Evolutionary conservation across 495 filamentous ascomycete species (phyloP).

Genomic region (Parachaetomium inaequale): DNA sequence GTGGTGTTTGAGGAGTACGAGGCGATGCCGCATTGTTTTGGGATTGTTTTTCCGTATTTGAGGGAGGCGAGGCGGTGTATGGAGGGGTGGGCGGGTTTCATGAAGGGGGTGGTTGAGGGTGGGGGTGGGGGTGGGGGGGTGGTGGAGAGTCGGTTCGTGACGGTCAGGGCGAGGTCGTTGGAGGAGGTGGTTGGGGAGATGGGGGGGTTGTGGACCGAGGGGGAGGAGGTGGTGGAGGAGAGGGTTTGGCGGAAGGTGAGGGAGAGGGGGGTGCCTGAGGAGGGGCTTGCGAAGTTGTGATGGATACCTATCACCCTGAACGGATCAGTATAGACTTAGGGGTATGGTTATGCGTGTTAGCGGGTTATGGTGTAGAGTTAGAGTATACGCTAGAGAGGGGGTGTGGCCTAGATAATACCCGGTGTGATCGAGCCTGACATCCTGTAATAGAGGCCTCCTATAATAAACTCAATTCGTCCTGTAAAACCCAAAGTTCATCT

Average conservation of each 20-base stretch:
- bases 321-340: background rate
- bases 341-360: too few relatives aligned
- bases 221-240: slow-evolving; percentile 54
- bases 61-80: slow-evolving; percentile 51
- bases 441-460: too few relatives aligned
- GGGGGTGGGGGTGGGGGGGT: slow-evolving; percentile 19
- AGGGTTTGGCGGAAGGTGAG: slow-evolving; percentile 46
- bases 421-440: too few relatives aligned
- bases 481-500: too few relatives aligned
- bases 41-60: slow-evolving; percentile 55
- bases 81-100: slow-evolving; percentile 56
- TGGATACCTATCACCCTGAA: too few relatives aligned
- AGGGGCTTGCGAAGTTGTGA: slow-evolving; percentile 49
- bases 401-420: background rate
- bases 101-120: slow-evolving; percentile 43
- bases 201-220: slow-evolving; percentile 45
- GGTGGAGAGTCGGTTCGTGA: slow-evolving; percentile 47
- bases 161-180: slow-evolving; percentile 54
- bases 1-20: slow-evolving; percentile 74
- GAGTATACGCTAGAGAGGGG: background rate
- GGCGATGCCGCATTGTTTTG: slow-evolving; percentile 88
- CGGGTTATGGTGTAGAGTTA: background rate
- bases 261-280: slow-evolving; percentile 40
- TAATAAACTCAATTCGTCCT: background rate
- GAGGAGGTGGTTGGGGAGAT: slow-evolving; percentile 52